Evolutionary conservation across 2,329 filamentous ascomycete species (phyloP).

Genomic region (Xylaria sp.): DNA sequence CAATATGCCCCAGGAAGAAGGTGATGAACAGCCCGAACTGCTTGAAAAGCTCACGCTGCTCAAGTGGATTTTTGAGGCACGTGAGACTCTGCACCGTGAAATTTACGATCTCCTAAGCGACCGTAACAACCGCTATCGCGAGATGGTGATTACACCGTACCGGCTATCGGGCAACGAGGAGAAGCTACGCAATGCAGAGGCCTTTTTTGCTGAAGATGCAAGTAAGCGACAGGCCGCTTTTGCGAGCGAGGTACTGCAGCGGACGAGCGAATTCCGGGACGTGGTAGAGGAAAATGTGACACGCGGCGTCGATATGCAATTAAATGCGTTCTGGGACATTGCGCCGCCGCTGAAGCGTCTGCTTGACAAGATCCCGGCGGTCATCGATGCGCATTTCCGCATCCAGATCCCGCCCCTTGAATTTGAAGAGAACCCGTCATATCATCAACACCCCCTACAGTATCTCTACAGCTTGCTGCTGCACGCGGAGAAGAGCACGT

Average conservation of each 20-base stretch:
- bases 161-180: conserved; percentile 77
- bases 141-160: conserved; percentile 86
- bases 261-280: conserved; percentile 79
- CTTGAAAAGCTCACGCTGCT: conserved; percentile 93
- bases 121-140: conserved; percentile 86
- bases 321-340: conserved; percentile 98
- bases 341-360: conserved; percentile 83
- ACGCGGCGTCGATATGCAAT: conserved; percentile 88
- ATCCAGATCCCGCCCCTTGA: conserved; percentile 83
- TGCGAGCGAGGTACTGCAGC: conserved; percentile 76
- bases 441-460: conserved; percentile 83
- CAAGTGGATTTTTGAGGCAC: conserved; percentile 96
- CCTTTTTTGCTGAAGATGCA: conserved; percentile 85
- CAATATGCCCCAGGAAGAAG: conserved; percentile 91
- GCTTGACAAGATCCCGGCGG: conserved; percentile 79
- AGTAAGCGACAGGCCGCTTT: conserved; percentile 76
- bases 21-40: conserved; percentile 92
- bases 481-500: conserved; percentile 91
- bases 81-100: conserved; percentile 87
- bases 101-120: conserved; percentile 86
- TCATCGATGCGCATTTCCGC: conserved; percentile 61
- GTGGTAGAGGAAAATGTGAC: conserved; percentile 87
- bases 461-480: conserved; percentile 88
- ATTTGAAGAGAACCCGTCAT: conserved; percentile 85
- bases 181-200: conserved; percentile 80